A percentile compares a stretch with the other conserved stretches of the same genome.
Conservation (phyloP, 2,329 filamentous ascomycete genomes). For the Diplodia scrobiculata region DNA sequence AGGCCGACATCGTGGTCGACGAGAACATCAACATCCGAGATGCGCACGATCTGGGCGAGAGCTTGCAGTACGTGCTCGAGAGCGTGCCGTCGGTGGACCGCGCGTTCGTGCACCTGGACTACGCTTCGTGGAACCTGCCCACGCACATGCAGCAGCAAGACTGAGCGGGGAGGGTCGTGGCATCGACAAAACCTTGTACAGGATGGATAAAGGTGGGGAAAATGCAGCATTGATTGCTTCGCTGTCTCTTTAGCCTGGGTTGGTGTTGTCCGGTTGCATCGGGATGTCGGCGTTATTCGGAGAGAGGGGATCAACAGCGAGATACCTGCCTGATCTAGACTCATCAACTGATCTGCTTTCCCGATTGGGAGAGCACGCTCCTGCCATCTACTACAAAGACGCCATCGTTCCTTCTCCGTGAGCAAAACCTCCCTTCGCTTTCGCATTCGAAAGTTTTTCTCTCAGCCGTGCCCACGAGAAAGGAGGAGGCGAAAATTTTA, state of each 20-base stretch:
- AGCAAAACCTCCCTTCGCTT: not conserved
- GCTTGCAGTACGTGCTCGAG: slow-evolving; percentile 80
- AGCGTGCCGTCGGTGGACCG: slow-evolving; percentile 73
- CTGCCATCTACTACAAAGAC: not conserved
- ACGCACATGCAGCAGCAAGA: slow-evolving; percentile 55
- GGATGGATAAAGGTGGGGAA: not conserved
- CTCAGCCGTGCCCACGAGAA: not conserved
- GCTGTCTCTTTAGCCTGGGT: not conserved
- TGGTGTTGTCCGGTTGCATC: not conserved
- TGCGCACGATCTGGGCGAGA: slow-evolving; percentile 77
- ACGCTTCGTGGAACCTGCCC: slow-evolving; percentile 54
- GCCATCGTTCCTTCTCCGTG: not conserved
- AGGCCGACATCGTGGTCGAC: slow-evolving; percentile 81
- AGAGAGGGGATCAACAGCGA: not conserved
- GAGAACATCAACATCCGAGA: slow-evolving; percentile 74
- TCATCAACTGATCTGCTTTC: not conserved
- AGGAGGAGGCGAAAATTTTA: not conserved
- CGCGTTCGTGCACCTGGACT: slow-evolving; percentile 58
- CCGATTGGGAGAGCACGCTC: not conserved
- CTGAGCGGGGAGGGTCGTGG: not conserved
- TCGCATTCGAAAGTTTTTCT: not conserved
- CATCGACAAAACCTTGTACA: not conserved
- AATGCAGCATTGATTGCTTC: not conserved
- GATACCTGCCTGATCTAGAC: slow-evolving; percentile 12
- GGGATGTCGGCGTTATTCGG: slow-evolving; percentile 1